Evolutionary conservation across 768 basidiomycete genomes (phyloP), one percentile per base, ranked within the genome.

Genomic region (Agrocybe chaxingu): DNA sequence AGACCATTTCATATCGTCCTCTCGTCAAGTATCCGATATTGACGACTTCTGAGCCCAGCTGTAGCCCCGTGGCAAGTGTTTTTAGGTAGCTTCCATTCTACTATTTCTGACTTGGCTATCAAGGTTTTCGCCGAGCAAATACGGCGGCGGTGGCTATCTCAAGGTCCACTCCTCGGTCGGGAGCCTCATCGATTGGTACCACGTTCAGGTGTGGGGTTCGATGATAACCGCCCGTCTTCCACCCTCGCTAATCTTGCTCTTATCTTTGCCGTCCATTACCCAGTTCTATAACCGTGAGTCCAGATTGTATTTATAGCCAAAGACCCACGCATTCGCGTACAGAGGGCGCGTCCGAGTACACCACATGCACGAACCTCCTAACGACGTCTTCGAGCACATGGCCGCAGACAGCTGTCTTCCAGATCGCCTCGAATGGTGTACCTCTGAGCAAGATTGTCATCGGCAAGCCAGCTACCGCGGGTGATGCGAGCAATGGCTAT

Each of bases 291-390:
- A 78, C 51, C 74, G 74, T 75, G 50, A 55, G 73, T 62, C 16
- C 7, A 30, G n/a, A 33, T 8, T 41, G 2, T 24, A 29, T 44
- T 52, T 50, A 48, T 50, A 56, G 44, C 37, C 37, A n/a, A 32
- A 30, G 16, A 45, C 47, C 45, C 36, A 51, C 16, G 16, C 13
- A 50, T 9, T 46, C 19, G 7, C 52, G 32, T 10, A 13, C 62
- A 85, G 84, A 86, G 74, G 85, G 83, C 37, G 57, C 69, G 13
- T 67, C 66, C 10, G 85, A 85, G 58, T 88, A 87, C 61, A 82
- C 81, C 5, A 83, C 81, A 29, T 88, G 85, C 61, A 44, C 62
- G 16, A 76, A 74, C 35, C 77, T 92, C 29, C 66, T 89, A 42
- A 80, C 70, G 3, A 62, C 74, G 1, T 87, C 85, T 6, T 82